phyloP scores from a whole-genome alignment of 2,329 filamentous ascomycete species.

The Aplosporella prunicola region DNA sequence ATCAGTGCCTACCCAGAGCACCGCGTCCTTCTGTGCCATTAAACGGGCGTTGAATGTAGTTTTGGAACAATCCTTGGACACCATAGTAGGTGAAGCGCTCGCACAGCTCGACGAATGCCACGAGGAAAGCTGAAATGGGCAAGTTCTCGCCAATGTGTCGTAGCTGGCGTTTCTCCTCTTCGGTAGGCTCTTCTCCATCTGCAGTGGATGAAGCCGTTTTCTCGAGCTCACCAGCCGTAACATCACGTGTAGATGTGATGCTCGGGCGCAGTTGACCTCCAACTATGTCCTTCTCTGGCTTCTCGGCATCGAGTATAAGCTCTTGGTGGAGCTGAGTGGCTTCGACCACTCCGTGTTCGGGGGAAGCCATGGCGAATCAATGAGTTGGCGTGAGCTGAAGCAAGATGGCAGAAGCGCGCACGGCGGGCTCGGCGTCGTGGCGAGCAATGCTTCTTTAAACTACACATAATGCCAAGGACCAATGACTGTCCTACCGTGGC shows the following conservation, averaged over 20 bases:
- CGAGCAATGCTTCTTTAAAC: no score
- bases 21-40: conserved; percentile 13
- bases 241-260: background rate
- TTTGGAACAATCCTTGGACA: conserved; percentile 25
- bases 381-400: no score
- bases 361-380: no score
- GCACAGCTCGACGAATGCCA: conserved; percentile 29
- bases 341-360: no score
- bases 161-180: conserved; percentile 24
- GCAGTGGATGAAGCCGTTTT: conserved; percentile 3
- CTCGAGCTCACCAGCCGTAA: conserved; percentile 5
- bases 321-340: no score
- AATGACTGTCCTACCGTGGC: no score
- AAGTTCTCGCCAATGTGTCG: conserved; percentile 27
- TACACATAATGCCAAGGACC: no score
- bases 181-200: conserved; percentile 24
- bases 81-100: conserved; percentile 27
- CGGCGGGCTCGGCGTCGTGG: no score
- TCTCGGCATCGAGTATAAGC: conserved; percentile 1
- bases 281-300: conserved; percentile 3
- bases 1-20: conserved; percentile 8
- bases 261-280: conserved; percentile 6
- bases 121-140: conserved; percentile 26
- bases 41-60: conserved; percentile 24
- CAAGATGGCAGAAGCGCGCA: no score